These are phyloP conservation scores for Pseudofabraea citricarpa DNA, from an alignment of 2,329 filamentous ascomycete species.

Conservation along the genomic window DNA sequence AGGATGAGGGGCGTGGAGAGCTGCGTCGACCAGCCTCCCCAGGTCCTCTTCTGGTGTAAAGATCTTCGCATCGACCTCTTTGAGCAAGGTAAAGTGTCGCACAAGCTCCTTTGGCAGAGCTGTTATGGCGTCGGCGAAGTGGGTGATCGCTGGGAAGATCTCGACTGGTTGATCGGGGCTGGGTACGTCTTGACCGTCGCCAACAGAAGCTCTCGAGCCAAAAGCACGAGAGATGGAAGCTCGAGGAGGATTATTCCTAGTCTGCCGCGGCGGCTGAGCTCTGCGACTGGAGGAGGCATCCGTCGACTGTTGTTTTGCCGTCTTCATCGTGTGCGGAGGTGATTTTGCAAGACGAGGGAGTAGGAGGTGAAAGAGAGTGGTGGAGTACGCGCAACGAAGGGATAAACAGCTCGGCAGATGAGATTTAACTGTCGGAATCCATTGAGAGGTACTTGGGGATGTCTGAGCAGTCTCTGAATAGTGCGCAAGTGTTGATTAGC, in stretches of 20 bases:
- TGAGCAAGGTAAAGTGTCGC: conserved; percentile 89
- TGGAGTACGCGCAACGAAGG: conserved; percentile 15
- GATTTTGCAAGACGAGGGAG: conserved; percentile 12
- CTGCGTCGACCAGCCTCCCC: conserved; percentile 66
- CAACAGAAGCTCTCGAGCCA: conserved; percentile 37
- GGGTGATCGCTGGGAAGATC: conserved; percentile 61
- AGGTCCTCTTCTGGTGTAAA: conserved; percentile 82
- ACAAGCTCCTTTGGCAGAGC: conserved; percentile 93
- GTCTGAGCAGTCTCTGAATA: too few species aligned
- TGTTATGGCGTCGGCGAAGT: conserved; percentile 87
- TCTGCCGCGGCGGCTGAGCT: conserved; percentile 60
- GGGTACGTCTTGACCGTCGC: conserved; percentile 40
- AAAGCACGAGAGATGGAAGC: conserved; percentile 43
- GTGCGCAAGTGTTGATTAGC: too few species aligned
- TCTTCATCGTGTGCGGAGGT: conserved; percentile 26
- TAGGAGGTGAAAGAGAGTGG: conserved; percentile 7
- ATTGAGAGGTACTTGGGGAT: conserved; percentile 15
- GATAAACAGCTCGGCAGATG: conserved; percentile 6
- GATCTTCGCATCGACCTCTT: conserved; percentile 97
- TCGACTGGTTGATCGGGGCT: conserved; percentile 57
- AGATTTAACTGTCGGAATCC: conserved; percentile 12
- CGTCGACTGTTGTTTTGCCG: conserved; percentile 22
- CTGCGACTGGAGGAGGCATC: conserved; percentile 44
- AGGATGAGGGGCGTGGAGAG: conserved; percentile 47
- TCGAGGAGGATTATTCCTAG: conserved; percentile 59